phyloP scores from a whole-genome alignment of 2,329 filamentous ascomycete genomes.

The Achaetomium macrosporum region DNA sequence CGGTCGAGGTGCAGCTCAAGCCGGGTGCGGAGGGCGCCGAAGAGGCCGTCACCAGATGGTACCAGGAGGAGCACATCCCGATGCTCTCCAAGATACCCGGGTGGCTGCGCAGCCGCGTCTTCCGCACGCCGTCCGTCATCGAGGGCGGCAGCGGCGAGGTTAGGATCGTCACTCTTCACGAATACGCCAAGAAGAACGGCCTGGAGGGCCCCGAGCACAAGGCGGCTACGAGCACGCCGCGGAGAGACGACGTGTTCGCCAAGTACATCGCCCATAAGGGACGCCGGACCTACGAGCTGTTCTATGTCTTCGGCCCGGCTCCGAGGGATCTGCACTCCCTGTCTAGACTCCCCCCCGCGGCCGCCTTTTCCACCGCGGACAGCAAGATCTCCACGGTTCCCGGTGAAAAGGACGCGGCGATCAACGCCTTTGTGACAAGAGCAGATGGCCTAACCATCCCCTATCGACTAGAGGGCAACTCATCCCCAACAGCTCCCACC shows the following conservation, averaged over 20 bases:
- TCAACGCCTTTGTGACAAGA: conserved; percentile 64
- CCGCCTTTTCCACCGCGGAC: conserved; percentile 50
- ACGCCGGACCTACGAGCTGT: conserved; percentile 61
- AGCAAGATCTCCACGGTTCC: conserved; percentile 50
- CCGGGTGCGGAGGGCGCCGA: conserved; percentile 44
- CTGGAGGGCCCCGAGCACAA: conserved; percentile 59
- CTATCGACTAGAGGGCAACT: conserved; percentile 70
- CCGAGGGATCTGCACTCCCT: conserved; percentile 62
- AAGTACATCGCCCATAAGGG: conserved; percentile 53
- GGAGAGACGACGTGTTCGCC: conserved; percentile 52
- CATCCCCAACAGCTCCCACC: conserved; percentile 60
- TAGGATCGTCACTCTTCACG: conserved; percentile 63
- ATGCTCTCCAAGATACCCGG: conserved; percentile 70
- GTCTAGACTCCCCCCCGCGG: conserved; percentile 40
- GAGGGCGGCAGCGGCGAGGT: conserved; percentile 42
- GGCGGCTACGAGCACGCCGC: conserved; percentile 56
- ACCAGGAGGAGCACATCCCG: conserved; percentile 65
- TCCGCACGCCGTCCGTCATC: conserved; percentile 56
- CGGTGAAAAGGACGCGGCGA: conserved; percentile 40
- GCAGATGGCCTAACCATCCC: conserved; percentile 62
- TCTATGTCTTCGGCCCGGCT: conserved; percentile 73
- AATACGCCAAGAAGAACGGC: conserved; percentile 63
- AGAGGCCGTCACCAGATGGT: conserved; percentile 60
- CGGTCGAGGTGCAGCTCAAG: conserved; percentile 51
- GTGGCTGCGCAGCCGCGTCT: conserved; percentile 69